Evolutionary conservation across 345 rosid species (phyloP).

Genomic region (Reutealis trisperma): DNA sequence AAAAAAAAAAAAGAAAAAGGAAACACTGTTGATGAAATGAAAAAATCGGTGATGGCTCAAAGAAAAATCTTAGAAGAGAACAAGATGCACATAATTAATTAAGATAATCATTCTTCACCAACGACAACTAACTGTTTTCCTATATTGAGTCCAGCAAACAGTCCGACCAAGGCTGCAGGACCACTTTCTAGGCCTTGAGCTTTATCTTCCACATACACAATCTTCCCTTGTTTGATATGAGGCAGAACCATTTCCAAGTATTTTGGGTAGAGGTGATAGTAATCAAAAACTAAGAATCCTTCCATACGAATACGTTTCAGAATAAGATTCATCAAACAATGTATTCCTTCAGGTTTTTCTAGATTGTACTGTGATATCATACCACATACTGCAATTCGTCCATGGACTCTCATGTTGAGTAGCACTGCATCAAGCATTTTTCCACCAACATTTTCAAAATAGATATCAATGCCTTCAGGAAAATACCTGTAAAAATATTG

Average conservation of each 20-base stretch:
- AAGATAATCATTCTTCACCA: conserved; percentile 6
- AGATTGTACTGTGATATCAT: conserved; percentile 38
- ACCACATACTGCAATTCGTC: conserved; percentile 25
- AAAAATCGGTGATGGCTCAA: too few species aligned
- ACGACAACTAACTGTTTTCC: conserved; percentile 28
- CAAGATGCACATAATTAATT: neutral
- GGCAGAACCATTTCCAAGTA: conserved; percentile 32
- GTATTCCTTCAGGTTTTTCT: conserved; percentile 12
- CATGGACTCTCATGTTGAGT: conserved; percentile 29
- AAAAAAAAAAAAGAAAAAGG: too few species aligned
- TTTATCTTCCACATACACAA: conserved; percentile 29
- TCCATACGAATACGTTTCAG: conserved; percentile 19
- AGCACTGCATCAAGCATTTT: conserved; percentile 41
- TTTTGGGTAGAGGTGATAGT: conserved; percentile 13
- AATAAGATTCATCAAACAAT: conserved; percentile 12
- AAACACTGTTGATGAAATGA: too few species aligned
- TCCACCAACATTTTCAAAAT: conserved; percentile 35
- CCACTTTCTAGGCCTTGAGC: conserved; percentile 12
- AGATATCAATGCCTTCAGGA: conserved; percentile 39
- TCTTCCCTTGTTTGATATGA: conserved; percentile 25
- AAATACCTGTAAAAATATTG: conserved; percentile 16
- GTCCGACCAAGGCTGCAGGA: conserved; percentile 28
- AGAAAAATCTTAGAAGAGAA: too few species aligned
- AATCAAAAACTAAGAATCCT: conserved; percentile 11
- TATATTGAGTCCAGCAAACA: conserved; percentile 23